Conservation (phyloP, 345 rosid genomes). For the Ailanthus altissimus region DNA sequence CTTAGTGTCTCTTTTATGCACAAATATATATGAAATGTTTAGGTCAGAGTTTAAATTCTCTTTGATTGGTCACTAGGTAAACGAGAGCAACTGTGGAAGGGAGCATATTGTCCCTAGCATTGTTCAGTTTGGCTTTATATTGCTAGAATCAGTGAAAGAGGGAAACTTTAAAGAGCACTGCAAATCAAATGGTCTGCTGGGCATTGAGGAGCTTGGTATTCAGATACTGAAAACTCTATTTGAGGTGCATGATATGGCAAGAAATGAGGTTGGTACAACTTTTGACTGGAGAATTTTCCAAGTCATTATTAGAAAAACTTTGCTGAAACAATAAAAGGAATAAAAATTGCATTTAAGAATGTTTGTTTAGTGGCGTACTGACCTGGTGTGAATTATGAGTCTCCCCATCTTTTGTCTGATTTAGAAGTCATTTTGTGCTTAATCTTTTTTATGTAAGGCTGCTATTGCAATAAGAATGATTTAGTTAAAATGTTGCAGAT, state of each 20-base stretch:
- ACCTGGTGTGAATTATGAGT: background rate
- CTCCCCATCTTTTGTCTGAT: background rate
- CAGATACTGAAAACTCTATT: constrained; percentile 70
- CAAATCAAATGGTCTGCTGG: constrained; percentile 47
- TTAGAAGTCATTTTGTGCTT: background rate
- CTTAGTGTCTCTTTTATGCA: background rate
- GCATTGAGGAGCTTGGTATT: constrained; percentile 68
- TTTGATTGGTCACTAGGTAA: constrained; percentile 47
- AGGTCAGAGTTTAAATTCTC: background rate
- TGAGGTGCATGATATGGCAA: constrained; percentile 81
- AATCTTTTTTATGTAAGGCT: background rate
- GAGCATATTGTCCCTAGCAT: constrained; percentile 80
- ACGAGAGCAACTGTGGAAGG: constrained; percentile 72
- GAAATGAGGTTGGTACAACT: constrained; percentile 64
- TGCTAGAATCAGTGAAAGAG: constrained; percentile 72
- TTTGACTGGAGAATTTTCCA: background rate
- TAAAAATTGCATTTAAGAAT: background rate
- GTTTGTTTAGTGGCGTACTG: background rate
- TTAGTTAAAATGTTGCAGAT: constrained; percentile 46
- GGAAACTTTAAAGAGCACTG: no score
- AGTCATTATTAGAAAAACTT: background rate
- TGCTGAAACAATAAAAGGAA: background rate
- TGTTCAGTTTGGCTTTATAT: constrained; percentile 63
- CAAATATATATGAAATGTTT: constrained; percentile 6
- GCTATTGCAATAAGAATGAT: background rate